These are phyloP conservation scores for Botryotinia globosa DNA, from an alignment of 2,329 filamentous ascomycete genomes.

Conservation along the genomic window DNA sequence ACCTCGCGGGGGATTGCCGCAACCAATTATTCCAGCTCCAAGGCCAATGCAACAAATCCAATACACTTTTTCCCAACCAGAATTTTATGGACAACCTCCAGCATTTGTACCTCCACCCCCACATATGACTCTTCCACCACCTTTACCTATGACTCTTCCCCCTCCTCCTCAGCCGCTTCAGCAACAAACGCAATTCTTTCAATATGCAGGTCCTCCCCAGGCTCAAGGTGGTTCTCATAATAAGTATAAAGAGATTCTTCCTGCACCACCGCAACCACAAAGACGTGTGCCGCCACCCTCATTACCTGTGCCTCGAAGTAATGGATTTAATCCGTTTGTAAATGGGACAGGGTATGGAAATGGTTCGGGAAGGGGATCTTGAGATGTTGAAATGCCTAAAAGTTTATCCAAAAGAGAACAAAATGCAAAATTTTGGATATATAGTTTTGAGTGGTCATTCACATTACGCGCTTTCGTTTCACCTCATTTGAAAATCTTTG, in stretches of 20 bases:
- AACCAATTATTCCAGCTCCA: not conserved
- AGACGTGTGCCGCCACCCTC: not conserved
- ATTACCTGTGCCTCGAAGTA: not conserved
- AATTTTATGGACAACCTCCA: constrained; percentile 6
- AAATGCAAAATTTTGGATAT: not conserved
- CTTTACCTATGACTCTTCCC: constrained; percentile 10
- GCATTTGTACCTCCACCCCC: constrained; percentile 1
- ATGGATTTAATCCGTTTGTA: constrained; percentile 4
- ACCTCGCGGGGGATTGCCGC: not conserved
- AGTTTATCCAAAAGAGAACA: not conserved
- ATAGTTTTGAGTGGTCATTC: not conserved
- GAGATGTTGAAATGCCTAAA: not conserved
- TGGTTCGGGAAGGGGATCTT: not conserved
- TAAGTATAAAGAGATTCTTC: constrained; percentile 15
- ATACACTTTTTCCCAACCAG: constrained; percentile 4
- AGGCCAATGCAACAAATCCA: not conserved
- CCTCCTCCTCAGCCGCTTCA: constrained; percentile 9
- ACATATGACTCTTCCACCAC: constrained; percentile 11
- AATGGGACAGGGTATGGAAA: not conserved
- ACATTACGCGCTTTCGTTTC: not conserved
- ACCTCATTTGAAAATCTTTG: no score
- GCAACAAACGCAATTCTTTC: constrained; percentile 12
- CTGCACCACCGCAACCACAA: constrained; percentile 9
- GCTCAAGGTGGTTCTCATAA: not conserved
- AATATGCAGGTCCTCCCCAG: constrained; percentile 7